Evolutionary conservation across 2,329 filamentous ascomycete genomes (phyloP), one percentile per base, ranked within the genome.

Genomic region (Curvularia sp.): DNA sequence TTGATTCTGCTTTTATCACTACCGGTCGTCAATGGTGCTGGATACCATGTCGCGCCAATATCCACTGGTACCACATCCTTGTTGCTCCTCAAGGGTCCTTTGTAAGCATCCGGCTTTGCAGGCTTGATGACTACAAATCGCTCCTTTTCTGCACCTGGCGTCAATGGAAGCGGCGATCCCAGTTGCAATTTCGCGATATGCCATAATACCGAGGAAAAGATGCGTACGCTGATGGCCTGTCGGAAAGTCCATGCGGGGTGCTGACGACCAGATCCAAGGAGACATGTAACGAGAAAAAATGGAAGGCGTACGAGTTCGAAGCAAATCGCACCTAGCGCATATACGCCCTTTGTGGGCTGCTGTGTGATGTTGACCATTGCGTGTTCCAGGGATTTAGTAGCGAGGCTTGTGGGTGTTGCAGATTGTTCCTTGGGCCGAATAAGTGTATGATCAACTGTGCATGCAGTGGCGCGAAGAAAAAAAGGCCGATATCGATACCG

Each of bases 41-140:
- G 77, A 57, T 78, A 81, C 80, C 79, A 81, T 2, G 78, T 80
- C 8, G 69, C 78, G 20, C 79, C 79, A 13, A 80, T 74, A 6
- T 70, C 65, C 1, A 63, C 69, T 3, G 79, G 79, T 61, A 73
- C 67, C 20, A 80, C 68, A 18, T 75, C 63, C 15, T 63, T 51
- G 49, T 77, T 76, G 31, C 62, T 61, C 4, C 58, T 54, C 49
- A 78, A 49, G 0, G 73, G 71, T 4, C 75, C 77, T 20, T 65
- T 68, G 64, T 76, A 78, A 9, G 38, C 56, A 6, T 66, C 59
- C 0, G 35, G 28, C 1, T 60, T 33, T 0, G 70, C 69, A 0
- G 73, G 66, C 20, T 69, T 65, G 38, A 77, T 71, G 18, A 75
- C 61, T 7, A 75, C 67, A 57, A 78, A 81, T 24, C 75, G 71